phyloP scores from a whole-genome alignment of 768 basidiomycete genomes.

The Grammothele lineata region DNA sequence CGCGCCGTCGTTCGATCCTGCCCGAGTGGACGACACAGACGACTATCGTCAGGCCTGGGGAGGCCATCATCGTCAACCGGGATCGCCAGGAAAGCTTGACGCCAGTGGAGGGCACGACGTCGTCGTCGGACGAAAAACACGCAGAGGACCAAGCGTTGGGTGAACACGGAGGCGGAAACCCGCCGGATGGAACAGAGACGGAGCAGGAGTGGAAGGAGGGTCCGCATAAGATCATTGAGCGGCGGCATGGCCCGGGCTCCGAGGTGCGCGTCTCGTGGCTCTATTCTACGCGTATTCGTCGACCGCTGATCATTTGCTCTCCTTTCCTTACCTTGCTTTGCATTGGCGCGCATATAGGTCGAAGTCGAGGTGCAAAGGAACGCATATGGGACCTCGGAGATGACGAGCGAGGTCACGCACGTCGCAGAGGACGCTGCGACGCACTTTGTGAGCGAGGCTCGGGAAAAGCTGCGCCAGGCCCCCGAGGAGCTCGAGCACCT shows the following conservation, averaged over 20 bases:
- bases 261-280: conserved; percentile 42
- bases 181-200: conserved; percentile 41
- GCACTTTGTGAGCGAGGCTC: conserved; percentile 24
- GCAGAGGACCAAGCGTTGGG: conserved; percentile 14
- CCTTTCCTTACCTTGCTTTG: conserved; percentile 1
- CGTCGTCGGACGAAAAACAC: conserved; percentile 24
- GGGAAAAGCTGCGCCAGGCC: conserved; percentile 14
- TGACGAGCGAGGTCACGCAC: conserved; percentile 23
- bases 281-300: neutral
- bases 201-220: conserved; percentile 70
- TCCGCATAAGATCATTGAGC: conserved; percentile 60
- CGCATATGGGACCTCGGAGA: conserved; percentile 26
- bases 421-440: conserved; percentile 22
- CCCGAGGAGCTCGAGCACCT: conserved; percentile 11
- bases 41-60: conserved; percentile 61
- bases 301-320: neutral
- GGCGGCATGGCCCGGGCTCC: conserved; percentile 50
- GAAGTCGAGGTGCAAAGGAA: conserved; percentile 33
- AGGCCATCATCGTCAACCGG: conserved; percentile 83
- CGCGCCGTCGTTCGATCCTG: conserved; percentile 29
- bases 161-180: conserved; percentile 24
- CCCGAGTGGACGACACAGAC: conserved; percentile 88
- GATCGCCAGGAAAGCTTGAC: conserved; percentile 41
- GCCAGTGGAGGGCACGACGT: conserved; percentile 29
- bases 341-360: conserved; percentile 19